phyloP scores from a whole-genome alignment of 345 rosid species.

The Salix udensis region DNA sequence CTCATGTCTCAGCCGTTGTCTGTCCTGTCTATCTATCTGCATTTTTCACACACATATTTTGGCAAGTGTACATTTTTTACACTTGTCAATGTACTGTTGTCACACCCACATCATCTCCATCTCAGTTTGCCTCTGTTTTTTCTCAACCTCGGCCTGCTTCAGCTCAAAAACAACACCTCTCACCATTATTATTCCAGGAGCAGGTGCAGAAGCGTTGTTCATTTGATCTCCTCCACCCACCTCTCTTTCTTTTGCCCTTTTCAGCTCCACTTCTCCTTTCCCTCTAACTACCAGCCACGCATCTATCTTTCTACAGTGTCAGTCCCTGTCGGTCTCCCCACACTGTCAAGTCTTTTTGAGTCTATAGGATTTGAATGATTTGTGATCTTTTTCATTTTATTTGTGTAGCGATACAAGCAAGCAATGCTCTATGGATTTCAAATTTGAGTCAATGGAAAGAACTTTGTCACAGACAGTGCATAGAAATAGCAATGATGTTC shows the following conservation, averaged over 20 bases:
- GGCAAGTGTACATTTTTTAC: conserved; percentile 58
- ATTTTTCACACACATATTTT: conserved; percentile 25
- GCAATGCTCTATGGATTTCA: conserved; percentile 30
- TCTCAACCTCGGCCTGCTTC: conserved; percentile 79
- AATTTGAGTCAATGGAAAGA: conserved; percentile 14
- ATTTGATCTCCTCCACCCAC: conserved; percentile 4
- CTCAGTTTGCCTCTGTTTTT: conserved; percentile 19
- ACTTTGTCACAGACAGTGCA: conserved; percentile 38
- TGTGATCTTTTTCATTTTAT: not conserved
- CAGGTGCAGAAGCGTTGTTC: conserved; percentile 79
- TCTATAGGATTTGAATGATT: conserved; percentile 30
- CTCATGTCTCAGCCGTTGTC: conserved; percentile 20
- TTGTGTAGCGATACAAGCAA: conserved; percentile 37
- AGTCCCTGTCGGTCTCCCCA: not conserved
- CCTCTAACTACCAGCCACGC: conserved; percentile 22
- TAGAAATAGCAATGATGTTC: conserved; percentile 34
- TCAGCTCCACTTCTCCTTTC: conserved; percentile 2
- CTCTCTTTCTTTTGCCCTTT: conserved; percentile 11
- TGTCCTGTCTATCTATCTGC: conserved; percentile 16
- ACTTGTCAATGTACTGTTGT: conserved; percentile 33
- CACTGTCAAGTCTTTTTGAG: conserved; percentile 16
- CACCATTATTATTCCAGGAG: conserved; percentile 21
- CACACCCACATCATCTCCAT: not conserved
- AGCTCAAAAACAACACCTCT: conserved; percentile 25
- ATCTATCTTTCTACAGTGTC: conserved; percentile 18